Evolutionary conservation across 805 yeast genomes (phyloP).

Genomic region (Komagataella ulmi): DNA sequence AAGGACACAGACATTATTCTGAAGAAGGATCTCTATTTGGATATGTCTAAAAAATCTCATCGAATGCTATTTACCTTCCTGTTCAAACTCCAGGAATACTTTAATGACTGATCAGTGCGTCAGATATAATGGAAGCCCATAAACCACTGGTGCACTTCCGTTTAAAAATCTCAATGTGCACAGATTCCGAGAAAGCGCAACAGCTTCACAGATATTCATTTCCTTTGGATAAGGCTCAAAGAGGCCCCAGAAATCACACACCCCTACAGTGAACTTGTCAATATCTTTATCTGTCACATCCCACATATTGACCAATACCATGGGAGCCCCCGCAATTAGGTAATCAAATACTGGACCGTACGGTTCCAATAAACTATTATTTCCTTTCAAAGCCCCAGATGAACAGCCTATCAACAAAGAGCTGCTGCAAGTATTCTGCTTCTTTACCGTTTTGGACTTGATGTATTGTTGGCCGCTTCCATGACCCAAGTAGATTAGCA

Average conservation of each 20-base stretch:
- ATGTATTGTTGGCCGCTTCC: slow-evolving; percentile 91
- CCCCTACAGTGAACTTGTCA: slow-evolving; percentile 54
- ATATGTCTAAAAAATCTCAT: not conserved
- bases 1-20: not conserved
- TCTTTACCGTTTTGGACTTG: slow-evolving; percentile 37
- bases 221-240: slow-evolving; percentile 13
- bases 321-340: slow-evolving; percentile 68
- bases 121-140: slow-evolving; percentile 62
- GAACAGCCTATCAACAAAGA: slow-evolving; percentile 78
- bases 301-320: slow-evolving; percentile 83
- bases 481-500: slow-evolving; percentile 81
- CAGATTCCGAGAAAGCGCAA: slow-evolving; percentile 43
- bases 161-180: slow-evolving; percentile 68
- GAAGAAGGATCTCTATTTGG: not conserved
- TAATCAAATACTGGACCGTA: slow-evolving; percentile 69
- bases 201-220: slow-evolving; percentile 37
- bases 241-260: slow-evolving; percentile 60
- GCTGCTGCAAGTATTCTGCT: slow-evolving; percentile 34
- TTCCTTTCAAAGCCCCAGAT: slow-evolving; percentile 51
- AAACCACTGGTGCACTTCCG: slow-evolving; percentile 87
- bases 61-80: not conserved
- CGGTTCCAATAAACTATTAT: slow-evolving; percentile 48
- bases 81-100: not conserved
- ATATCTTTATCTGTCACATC: slow-evolving; percentile 95
- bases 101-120: not conserved